phyloP scores from a whole-genome alignment of 192 early-diverging fungal species.

The Coemansia aciculifera region DNA sequence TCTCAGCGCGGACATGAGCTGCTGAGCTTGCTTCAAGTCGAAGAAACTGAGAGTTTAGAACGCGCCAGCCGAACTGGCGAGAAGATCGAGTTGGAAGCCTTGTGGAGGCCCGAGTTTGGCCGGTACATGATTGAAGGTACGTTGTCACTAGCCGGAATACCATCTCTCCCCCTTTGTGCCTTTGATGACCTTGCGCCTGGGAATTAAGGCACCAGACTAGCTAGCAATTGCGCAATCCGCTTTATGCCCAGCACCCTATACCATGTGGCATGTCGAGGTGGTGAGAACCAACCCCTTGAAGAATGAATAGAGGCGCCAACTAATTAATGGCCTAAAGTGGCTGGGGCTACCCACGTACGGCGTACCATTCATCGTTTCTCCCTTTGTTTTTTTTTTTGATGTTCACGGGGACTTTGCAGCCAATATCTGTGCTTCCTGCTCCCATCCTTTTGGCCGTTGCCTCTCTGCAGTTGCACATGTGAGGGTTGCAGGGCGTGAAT shows the following conservation, averaged over 20 bases:
- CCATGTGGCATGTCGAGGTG: neutral
- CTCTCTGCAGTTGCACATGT: conserved; percentile 1
- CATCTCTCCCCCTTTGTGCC: neutral
- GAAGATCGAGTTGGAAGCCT: conserved; percentile 61
- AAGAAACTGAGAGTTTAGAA: conserved; percentile 66
- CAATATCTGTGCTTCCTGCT: conserved; percentile 5
- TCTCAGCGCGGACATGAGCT: conserved; percentile 81
- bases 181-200: neutral
- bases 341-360: neutral
- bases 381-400: neutral
- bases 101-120: conserved; percentile 97
- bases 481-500: neutral
- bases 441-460: neutral
- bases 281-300: neutral
- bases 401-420: conserved; percentile 7
- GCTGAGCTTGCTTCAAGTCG: conserved; percentile 66
- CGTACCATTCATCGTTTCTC: neutral
- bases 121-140: conserved; percentile 93
- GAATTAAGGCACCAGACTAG: neutral
- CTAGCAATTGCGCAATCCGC: conserved; percentile 9
- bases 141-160: neutral
- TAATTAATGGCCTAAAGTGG: conserved; percentile 6
- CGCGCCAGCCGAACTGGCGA: conserved; percentile 30
- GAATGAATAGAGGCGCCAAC: neutral
- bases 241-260: neutral